Base-by-base conservation (phyloP, 148 eudicot species). In the Talinum fruticosum region DNA sequence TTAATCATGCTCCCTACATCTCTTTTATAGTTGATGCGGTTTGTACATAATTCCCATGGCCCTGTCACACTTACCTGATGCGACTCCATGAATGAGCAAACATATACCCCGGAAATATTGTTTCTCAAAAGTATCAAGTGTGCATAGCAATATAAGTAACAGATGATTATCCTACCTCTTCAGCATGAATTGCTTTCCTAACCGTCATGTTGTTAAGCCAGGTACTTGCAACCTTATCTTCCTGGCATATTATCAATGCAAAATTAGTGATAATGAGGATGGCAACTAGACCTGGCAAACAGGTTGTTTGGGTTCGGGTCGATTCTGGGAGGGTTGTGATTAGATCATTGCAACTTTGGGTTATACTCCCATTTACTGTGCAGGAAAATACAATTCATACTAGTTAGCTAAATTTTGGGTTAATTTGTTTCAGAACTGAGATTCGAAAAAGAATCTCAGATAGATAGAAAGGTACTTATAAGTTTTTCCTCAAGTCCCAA, bases 1-100 rank as follows among this genome's bases (percentile, higher is more conserved):
- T 70, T 66, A 26, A 81, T 78, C 86, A 84, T 78, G 41, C 84
- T 80, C 23, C 77, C 84, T 24, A 72, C 76, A 70, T 80, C 83
- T 19, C 26, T 44, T 30, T 53, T 45, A 36, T 74, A 81, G 5
- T 53, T 28, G 0, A 77, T n/a, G 8, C 36, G 36, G 30, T 37
- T 30, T 74, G 75, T 78, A 33, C 86, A 84, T 29, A 70, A 19
- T 45, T 79, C 36, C 86, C 86, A 84, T 44, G 30, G 23, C 0
- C 86, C 83, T 26, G 73, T 45, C 15, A 29, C 69, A 6, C 76
- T 45, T 81, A 29, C 72, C 83, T 84, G 79, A 62, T 19, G 47
- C 74, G 49, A 69, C 5, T 30, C 47, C 49, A 26, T 36, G 33
- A 33, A 6, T 4, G 23, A 45, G 16, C 62, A 66, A 66, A 6